phyloP scores from a whole-genome alignment of 225 moss, liverwort and hornwort genomes.

The Bryoerythrophyllum caledonicum region DNA sequence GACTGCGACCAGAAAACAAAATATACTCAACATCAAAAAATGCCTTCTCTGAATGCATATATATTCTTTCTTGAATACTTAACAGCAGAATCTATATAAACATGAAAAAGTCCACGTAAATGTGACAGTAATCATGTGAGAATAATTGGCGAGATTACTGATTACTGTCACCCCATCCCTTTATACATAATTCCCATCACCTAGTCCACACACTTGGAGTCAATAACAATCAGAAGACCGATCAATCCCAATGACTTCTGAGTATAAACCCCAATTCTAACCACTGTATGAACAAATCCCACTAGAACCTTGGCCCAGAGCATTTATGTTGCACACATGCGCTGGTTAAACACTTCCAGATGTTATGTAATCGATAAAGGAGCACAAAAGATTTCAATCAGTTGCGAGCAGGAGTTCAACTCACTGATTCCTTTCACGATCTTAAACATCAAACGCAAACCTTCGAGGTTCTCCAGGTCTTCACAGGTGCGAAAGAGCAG shows the following conservation, averaged over 20 bases:
- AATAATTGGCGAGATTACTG: not conserved
- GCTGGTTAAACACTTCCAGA: constrained; percentile 12
- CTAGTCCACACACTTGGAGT: constrained; percentile 1
- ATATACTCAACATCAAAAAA: constrained; percentile 14
- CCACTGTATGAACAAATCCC: constrained; percentile 6
- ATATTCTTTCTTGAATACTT: not conserved
- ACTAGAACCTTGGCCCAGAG: constrained; percentile 17
- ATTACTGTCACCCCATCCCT: constrained; percentile 1
- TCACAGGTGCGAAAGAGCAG: constrained; percentile 93
- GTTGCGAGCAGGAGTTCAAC: constrained; percentile 26
- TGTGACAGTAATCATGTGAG: not conserved
- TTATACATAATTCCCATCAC: not conserved
- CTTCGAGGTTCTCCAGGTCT: constrained; percentile 82
- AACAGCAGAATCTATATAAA: not conserved
- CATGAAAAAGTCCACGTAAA: constrained; percentile 1
- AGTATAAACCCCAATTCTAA: constrained; percentile 16
- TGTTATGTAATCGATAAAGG: constrained; percentile 5
- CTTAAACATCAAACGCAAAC: constrained; percentile 89
- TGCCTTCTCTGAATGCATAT: not conserved
- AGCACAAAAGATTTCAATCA: constrained; percentile 12
- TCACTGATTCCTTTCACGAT: constrained; percentile 97
- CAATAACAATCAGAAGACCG: constrained; percentile 13
- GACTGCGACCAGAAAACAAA: constrained; percentile 60
- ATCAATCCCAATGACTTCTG: not conserved
- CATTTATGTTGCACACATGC: constrained; percentile 18